These are phyloP conservation scores for Ramichloridium luteum DNA, from an alignment of 2,329 filamentous ascomycete genomes.

Conservation along the genomic window DNA sequence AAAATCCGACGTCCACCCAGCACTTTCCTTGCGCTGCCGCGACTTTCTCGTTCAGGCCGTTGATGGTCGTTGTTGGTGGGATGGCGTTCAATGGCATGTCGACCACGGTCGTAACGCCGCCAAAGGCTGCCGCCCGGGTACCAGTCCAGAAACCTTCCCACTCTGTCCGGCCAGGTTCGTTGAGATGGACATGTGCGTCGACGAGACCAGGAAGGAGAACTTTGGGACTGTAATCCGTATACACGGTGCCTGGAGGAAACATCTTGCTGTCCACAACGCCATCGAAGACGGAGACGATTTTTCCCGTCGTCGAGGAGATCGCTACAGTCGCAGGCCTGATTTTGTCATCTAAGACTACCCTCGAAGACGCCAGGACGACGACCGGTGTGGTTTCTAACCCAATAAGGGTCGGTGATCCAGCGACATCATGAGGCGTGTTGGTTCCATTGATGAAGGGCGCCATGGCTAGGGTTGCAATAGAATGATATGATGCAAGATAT, in stretches of 20 bases:
- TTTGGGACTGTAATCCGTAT: constrained; percentile 73
- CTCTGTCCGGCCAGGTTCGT: constrained; percentile 91
- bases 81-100: constrained; percentile 98
- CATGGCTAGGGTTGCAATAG: constrained; percentile 11
- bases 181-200: constrained; percentile 93
- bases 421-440: constrained; percentile 14
- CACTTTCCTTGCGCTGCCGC: constrained; percentile 74
- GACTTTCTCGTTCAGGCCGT: constrained; percentile 72
- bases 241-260: constrained; percentile 61
- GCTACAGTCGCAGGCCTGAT: constrained; percentile 74
- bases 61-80: constrained; percentile 83
- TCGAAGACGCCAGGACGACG: constrained; percentile 69
- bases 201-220: constrained; percentile 83
- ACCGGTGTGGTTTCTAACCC: constrained; percentile 29
- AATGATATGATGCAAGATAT: not conserved
- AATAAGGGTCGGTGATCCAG: constrained; percentile 8
- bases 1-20: constrained; percentile 98
- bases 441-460: constrained; percentile 21
- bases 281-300: constrained; percentile 65
- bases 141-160: constrained; percentile 98
- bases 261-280: constrained; percentile 60
- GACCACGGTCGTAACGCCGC: constrained; percentile 89
- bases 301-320: constrained; percentile 66
- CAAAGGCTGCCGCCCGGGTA: constrained; percentile 83
- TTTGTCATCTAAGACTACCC: constrained; percentile 65